These are phyloP conservation scores for Adansonia grandidieri DNA, from an alignment of 441 rosid species.

Conservation along the genomic window DNA sequence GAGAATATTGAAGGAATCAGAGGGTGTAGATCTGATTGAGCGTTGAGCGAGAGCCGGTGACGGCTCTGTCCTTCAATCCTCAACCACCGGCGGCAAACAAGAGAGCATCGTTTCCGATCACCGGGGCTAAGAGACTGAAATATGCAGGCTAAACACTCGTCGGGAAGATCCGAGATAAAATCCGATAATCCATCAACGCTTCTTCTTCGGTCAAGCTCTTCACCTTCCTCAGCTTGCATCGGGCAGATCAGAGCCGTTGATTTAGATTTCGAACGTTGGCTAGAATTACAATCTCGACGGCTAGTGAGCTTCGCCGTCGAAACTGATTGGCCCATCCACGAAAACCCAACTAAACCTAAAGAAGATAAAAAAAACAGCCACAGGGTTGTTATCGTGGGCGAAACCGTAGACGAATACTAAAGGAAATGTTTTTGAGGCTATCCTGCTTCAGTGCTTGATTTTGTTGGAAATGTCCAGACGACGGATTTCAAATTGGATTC, in stretches of 20 bases:
- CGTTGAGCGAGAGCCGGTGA: no score
- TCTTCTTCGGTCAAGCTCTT: neutral
- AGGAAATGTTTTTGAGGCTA: neutral
- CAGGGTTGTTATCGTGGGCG: slow-evolving; percentile 23
- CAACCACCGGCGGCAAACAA: no score
- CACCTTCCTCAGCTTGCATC: slow-evolving; percentile 40
- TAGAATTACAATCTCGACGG: slow-evolving; percentile 43
- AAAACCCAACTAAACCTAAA: neutral
- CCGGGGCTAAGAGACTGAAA: no score
- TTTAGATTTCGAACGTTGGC: slow-evolving; percentile 40
- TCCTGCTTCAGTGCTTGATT: slow-evolving; percentile 6
- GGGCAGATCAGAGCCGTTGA: slow-evolving; percentile 45
- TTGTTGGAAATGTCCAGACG: slow-evolving; percentile 29
- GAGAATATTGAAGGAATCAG: no score
- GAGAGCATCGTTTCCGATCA: no score
- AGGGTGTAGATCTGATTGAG: no score
- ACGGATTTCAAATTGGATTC: slow-evolving; percentile 46
- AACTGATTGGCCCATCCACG: slow-evolving; percentile 67
- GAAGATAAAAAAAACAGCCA: slow-evolving; percentile 12
- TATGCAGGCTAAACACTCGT: no score
- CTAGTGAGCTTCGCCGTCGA: slow-evolving; percentile 50
- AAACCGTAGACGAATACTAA: slow-evolving; percentile 5
- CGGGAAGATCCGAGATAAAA: no score
- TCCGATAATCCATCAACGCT: no score
- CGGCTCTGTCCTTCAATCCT: no score